These are phyloP conservation scores for Parastagonospora nodorum DNA, from an alignment of 2,329 filamentous ascomycete genomes.

Conservation along the genomic window DNA sequence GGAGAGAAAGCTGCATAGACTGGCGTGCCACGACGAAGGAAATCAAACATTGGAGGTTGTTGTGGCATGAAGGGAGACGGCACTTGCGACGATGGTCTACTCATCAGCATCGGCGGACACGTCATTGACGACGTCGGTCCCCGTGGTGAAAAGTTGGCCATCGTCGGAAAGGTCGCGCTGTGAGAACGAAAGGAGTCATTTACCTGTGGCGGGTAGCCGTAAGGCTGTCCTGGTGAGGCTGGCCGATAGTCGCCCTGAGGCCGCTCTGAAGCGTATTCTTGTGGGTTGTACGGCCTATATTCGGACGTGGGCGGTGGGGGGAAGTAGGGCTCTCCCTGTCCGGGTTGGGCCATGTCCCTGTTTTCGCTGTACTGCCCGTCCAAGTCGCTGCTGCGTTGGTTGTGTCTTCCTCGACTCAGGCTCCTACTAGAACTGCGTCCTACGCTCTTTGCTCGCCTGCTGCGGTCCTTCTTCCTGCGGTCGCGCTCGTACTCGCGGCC, in stretches of 20 bases:
- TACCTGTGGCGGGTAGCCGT: slow-evolving; percentile 44
- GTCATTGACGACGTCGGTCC: slow-evolving; percentile 10
- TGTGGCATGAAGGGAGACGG: slow-evolving; percentile 19
- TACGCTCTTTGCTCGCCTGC: slow-evolving; percentile 33
- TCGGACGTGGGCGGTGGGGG: slow-evolving; percentile 40
- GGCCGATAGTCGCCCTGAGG: slow-evolving; percentile 27
- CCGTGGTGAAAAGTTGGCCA: slow-evolving; percentile 25
- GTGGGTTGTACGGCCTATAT: slow-evolving; percentile 44
- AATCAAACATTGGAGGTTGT: slow-evolving; percentile 20
- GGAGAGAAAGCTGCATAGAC: slow-evolving; percentile 37
- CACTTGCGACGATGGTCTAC: slow-evolving; percentile 22
- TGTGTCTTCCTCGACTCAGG: slow-evolving; percentile 35
- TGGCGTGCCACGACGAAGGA: slow-evolving; percentile 35
- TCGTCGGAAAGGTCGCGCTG: slow-evolving; percentile 32
- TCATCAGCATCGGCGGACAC: slow-evolving; percentile 28
- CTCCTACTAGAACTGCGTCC: slow-evolving; percentile 31
- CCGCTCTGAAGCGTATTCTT: slow-evolving; percentile 35
- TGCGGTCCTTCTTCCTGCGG: slow-evolving; percentile 25
- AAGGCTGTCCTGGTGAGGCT: slow-evolving; percentile 31
- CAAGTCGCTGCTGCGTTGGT: slow-evolving; percentile 26
- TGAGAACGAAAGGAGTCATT: slow-evolving; percentile 39
- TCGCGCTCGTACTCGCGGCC: slow-evolving; percentile 36
- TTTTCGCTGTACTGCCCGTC: slow-evolving; percentile 30
- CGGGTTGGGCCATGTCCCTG: slow-evolving; percentile 33
- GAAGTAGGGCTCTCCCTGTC: slow-evolving; percentile 36